Percentiles rank a stretch among this genome's conserved stretches.
These are phyloP conservation scores for Raphanus raphanistrum DNA, from an alignment of 345 rosid genomes.

Conservation along the genomic window DNA sequence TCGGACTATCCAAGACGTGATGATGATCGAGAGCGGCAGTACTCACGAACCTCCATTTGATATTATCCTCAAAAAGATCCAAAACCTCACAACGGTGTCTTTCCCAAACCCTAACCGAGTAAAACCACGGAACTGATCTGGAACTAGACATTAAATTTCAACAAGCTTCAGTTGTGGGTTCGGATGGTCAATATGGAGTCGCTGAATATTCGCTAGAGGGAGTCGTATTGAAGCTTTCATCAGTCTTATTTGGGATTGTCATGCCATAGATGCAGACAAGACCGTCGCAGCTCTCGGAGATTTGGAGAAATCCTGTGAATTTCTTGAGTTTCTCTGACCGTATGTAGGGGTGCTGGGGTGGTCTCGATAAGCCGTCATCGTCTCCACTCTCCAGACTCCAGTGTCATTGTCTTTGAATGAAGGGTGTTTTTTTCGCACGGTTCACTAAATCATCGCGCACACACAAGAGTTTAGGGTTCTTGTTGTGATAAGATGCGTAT, in stretches of 20 bases:
- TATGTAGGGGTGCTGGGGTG: background rate
- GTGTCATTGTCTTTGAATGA: background rate
- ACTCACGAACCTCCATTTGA: constrained; percentile 9
- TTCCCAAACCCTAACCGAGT: constrained; percentile 6
- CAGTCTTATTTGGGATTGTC: background rate
- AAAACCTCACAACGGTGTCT: constrained; percentile 16
- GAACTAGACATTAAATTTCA: background rate
- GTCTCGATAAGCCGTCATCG: background rate
- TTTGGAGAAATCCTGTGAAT: background rate
- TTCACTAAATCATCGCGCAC: background rate
- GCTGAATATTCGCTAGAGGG: constrained; percentile 12
- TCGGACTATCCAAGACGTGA: background rate
- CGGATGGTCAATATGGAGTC: background rate
- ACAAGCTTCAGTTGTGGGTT: background rate
- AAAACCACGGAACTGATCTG: background rate
- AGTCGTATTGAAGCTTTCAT: background rate
- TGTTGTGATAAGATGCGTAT: background rate
- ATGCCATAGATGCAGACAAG: constrained; percentile 3
- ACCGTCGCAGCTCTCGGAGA: constrained; percentile 6
- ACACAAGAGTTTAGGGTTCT: background rate
- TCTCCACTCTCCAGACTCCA: too few species aligned
- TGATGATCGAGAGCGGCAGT: constrained; percentile 13
- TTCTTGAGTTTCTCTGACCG: background rate
- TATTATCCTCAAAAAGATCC: background rate
- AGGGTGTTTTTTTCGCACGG: background rate